Evolutionary conservation across 352 stramenopile species (phyloP), one percentile per base, ranked within the genome.

Genomic region (Thalassiosira mediterranea): DNA sequence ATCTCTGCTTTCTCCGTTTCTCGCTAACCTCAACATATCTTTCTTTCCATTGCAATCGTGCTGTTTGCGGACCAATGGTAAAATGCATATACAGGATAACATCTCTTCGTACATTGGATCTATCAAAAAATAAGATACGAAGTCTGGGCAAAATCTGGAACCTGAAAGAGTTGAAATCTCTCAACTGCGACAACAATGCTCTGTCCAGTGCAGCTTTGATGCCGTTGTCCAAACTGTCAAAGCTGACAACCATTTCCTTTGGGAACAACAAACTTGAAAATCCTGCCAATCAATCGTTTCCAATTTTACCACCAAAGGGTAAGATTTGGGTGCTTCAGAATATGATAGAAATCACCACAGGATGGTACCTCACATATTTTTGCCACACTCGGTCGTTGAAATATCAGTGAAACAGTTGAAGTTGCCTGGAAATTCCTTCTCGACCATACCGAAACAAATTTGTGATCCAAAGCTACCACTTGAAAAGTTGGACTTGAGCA

Each of bases 181-280:
- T 93, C 15, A 90, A 91, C 72, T 76, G 87, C 23, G 80, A 91
- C 46, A 59, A 84, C 7, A 93, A 93, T 74, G 38, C 75, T 58
- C 65, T 93, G 52, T 34, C 44, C 17, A 64, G 58, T 7, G 57
- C 48, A 52, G 69, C 78, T 29, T 57, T 93, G 34, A 7, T 23
- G n/a, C 49, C 76, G 25, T 57, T 93, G 34, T 72, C 60, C 0
- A 70, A 76, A 25, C 48, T 91, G 28, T 46, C 67, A 10, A 91
- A 91, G 48, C 56, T 93, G 13, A 79, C 88, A 72, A 84, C 57
- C 32, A 60, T 93, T 2, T 84, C 76, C 0, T 34, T 79, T 0
- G 79, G 79, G 21, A 74, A 76, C 37, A 93, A 93, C 79, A 46
- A 62, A 63, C 31, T 93, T 1, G 76, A 84, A 54, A 66, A 79